Evolutionary conservation across 2,329 filamentous ascomycete species (phyloP), one percentile per base, ranked within the genome.

Genomic region (Colletotrichum spinosum): DNA sequence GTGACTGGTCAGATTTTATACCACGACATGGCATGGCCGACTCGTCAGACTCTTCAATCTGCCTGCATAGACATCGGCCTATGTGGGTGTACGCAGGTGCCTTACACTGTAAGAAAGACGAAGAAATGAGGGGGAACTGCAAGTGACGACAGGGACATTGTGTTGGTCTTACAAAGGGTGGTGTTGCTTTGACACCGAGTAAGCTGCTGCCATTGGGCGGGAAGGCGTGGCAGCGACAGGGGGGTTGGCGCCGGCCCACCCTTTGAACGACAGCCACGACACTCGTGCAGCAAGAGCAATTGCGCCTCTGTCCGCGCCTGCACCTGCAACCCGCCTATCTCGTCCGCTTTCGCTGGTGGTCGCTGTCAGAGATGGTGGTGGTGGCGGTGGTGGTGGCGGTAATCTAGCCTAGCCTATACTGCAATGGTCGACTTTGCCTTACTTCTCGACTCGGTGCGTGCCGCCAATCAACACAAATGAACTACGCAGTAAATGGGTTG

Each of bases 241-340:
- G 58, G 59, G 55, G 41, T 33, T n/a, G 37, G 46, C 67, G 70
- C 53, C 49, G 61, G 60, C 59, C 68, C 66, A 74, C 68, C 80
- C 80, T 80, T 78, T 81, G 75, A 80, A 76, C 72, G 76, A 74
- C 74, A 80, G 81, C 81, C 81, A 83, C 81, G 81, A 82, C 80
- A 80, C 67, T 76, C 73, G 60, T 82, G 80, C 79, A 81, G 78
- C 70, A 69, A 56, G 3, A 25, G 67, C 67, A 68, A 49, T 55
- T 65, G 41, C 53, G 17, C 17, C 61, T 50, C 46, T 44, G 60
- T 56, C 42, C 48, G 54, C 34, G 13, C 46, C 50, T n/a, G 37
- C 33, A 39, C 35, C 39, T 13, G 38, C 38, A 25, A n/a, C 25
- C 44, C 25, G n/a, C 10, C n/a, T 46, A 8, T 46, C 44, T 25